Conservation (phyloP, 1,139 yeast genomes). For the Zygotorulaspora mrakii region DNA sequence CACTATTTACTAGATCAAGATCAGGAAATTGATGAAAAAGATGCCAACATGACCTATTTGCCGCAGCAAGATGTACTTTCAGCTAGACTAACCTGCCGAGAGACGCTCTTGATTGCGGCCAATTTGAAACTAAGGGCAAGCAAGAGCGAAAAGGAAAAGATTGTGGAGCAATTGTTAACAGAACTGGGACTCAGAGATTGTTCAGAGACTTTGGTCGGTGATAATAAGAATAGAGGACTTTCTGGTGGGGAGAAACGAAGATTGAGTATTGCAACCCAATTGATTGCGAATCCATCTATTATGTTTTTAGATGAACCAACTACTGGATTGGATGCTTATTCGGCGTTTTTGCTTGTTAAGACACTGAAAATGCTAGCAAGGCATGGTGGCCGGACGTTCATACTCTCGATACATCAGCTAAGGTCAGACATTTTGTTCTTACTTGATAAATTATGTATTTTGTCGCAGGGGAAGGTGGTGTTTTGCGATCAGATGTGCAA, state of each 20-base stretch:
- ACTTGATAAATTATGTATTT: constrained; percentile 67
- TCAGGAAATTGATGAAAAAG: constrained; percentile 4
- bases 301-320: constrained; percentile 86
- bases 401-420: constrained; percentile 82
- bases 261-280: constrained; percentile 72
- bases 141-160: constrained; percentile 41
- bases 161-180: constrained; percentile 57
- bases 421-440: constrained; percentile 67
- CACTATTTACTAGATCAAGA: constrained; percentile 24
- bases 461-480: constrained; percentile 61
- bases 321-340: constrained; percentile 79
- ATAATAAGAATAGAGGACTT: constrained; percentile 45
- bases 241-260: constrained; percentile 88
- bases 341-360: constrained; percentile 63
- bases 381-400: constrained; percentile 63
- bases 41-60: constrained; percentile 53
- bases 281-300: constrained; percentile 70
- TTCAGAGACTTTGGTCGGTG: constrained; percentile 52
- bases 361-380: constrained; percentile 56
- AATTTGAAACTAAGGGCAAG: constrained; percentile 56
- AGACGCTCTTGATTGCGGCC: constrained; percentile 66
- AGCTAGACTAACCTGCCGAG: constrained; percentile 68
- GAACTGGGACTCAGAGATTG: constrained; percentile 63
- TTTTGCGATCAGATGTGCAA: constrained; percentile 52
- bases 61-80: constrained; percentile 73